Evolutionary conservation across 1,284 basidiomycete genomes (phyloP).

Genomic region (Psilocybe mexicana): DNA sequence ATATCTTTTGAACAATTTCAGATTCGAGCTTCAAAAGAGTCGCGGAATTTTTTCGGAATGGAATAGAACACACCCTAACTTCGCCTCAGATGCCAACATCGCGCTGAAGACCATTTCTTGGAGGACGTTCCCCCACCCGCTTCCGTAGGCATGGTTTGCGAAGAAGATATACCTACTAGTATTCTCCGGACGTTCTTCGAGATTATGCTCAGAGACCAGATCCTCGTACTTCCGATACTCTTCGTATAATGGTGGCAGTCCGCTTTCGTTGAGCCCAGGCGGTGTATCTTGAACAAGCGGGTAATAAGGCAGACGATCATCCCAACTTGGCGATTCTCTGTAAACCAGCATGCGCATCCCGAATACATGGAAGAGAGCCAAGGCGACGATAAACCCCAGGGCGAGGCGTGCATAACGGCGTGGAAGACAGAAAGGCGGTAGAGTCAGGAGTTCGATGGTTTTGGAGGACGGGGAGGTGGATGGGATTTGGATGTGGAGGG

Average conservation of each 20-base stretch:
- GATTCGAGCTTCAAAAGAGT: background rate
- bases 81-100: constrained; percentile 46
- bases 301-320: background rate
- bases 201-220: constrained; percentile 41
- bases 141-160: constrained; percentile 46
- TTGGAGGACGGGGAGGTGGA: background rate
- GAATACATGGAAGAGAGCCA: background rate
- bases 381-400: constrained; percentile 5
- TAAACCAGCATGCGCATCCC: background rate
- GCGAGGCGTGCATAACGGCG: constrained; percentile 20
- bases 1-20: constrained; percentile 27
- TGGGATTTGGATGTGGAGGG: background rate
- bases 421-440: constrained; percentile 2
- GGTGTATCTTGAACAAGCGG: constrained; percentile 12
- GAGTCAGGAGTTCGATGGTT: background rate
- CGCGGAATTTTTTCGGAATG: background rate
- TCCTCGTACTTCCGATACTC: constrained; percentile 47
- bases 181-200: constrained; percentile 40
- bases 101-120: constrained; percentile 55
- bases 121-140: constrained; percentile 62
- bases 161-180: constrained; percentile 46
- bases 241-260: constrained; percentile 46
- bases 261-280: background rate
- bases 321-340: background rate
- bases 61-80: constrained; percentile 41